Base-by-base conservation (phyloP, 257 asterid genomes). In the Echites panduratus region DNA sequence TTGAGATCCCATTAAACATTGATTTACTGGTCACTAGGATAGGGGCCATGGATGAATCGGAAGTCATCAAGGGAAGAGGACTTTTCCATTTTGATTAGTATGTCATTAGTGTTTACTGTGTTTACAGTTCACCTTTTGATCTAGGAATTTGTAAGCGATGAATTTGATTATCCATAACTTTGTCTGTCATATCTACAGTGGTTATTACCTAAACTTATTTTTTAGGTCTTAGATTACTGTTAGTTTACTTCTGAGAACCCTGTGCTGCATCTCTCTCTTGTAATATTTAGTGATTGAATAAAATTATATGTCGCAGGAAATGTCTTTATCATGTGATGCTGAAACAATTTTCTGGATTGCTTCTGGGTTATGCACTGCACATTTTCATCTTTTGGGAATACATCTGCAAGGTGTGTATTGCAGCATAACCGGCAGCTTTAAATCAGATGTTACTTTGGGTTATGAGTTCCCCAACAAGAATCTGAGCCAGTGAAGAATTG, bases 271-370 rank as follows among this genome's bases (percentile, higher is more conserved):
- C 1, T 66, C 13, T 24, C 45, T 5, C 19, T 59, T 45, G 9
- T 40, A 9, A 29, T 43, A 53, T 71, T 72, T 63, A 22, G 27
- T 32, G 70, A 56, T 48, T 67, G 59, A 27, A 1, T 68, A 16
- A 10, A 43, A n/a, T 57, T 58, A n/a, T 7, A 11, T 19, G 24
- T 62, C 68, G 70, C 69, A 58, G 79, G 54, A 32, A 43, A 17
- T 9, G 49, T 6, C 0, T 53, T 5, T 22, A 8, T 35, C 44
- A 26, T 29, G 4, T 12, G 16, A 35, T 48, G 53, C 8, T 63
- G n/a, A n/a, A n/a, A 11, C 61, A 26, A 27, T 5, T 45, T 40
- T 57, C 40, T 66, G 26, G 56, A 45, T 3, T 16, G 13, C 45
- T 4, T 43, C 47, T 8, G 8, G 40, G 29, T 71, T 2, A 0